phyloP scores from a whole-genome alignment of 129 eudicot genomes.

The Flaveria linearis region DNA sequence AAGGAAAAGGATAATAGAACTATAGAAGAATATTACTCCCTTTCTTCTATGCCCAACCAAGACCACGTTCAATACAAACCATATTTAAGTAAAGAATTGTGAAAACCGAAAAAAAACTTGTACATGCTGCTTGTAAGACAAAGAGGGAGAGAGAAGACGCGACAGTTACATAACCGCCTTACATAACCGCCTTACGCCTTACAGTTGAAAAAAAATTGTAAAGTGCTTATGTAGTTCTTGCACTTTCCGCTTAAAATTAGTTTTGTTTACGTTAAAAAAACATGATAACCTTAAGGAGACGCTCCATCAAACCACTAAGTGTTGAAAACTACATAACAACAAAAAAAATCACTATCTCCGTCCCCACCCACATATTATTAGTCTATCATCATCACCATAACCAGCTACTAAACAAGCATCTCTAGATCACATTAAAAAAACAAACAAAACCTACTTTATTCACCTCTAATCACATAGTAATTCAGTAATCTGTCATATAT shows the following conservation, averaged over 20 bases:
- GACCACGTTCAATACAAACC: too few species aligned
- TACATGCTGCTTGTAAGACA: too few species aligned
- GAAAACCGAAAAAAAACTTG: too few species aligned
- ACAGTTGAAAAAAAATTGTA: too few species aligned
- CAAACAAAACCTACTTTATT: background rate
- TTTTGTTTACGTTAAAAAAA: background rate
- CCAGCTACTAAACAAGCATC: conserved; percentile 22
- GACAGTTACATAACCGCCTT: too few species aligned
- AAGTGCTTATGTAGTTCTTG: too few species aligned
- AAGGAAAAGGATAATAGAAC: background rate
- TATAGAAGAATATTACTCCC: too few species aligned
- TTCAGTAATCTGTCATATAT: background rate
- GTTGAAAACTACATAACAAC: conserved; percentile 62
- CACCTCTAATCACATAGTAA: conserved; percentile 4
- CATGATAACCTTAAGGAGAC: conserved; percentile 38
- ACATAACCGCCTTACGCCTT: too few species aligned
- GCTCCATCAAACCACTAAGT: conserved; percentile 20
- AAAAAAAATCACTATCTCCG: conserved; percentile 29
- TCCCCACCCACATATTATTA: conserved; percentile 16
- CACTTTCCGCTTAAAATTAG: too few species aligned
- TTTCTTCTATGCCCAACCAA: too few species aligned
- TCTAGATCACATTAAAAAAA: conserved; percentile 6
- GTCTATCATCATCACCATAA: conserved; percentile 36
- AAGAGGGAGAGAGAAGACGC: too few species aligned
- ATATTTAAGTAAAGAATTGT: too few species aligned